Percentiles rank a stretch among this genome's conserved stretches.
phyloP scores from a whole-genome alignment of 116 monocot species.

The Cymodocea nodosa region DNA sequence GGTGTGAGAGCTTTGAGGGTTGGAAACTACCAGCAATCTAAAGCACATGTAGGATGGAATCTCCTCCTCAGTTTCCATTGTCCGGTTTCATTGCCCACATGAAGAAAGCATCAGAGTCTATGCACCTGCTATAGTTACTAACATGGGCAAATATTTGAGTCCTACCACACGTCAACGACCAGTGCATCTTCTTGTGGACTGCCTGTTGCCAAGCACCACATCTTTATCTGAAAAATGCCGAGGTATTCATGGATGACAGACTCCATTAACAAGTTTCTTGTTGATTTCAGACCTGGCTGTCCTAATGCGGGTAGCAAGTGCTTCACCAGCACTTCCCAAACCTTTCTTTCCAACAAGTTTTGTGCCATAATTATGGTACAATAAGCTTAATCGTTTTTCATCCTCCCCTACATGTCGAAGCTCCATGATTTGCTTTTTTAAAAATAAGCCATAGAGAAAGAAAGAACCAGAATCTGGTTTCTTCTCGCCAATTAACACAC shows the following conservation, averaged over 20 bases:
- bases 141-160: no score
- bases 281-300: slow-evolving; percentile 14
- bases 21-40: no score
- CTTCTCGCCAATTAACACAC: slow-evolving; percentile 33
- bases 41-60: no score
- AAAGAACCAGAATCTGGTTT: slow-evolving; percentile 26
- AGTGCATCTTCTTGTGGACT: no score
- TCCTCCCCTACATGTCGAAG: slow-evolving; percentile 41
- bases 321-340: slow-evolving; percentile 41
- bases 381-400: slow-evolving; percentile 34
- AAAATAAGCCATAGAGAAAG: slow-evolving; percentile 57
- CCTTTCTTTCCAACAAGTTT: slow-evolving; percentile 58
- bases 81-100: no score
- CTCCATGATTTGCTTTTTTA: slow-evolving; percentile 47
- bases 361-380: slow-evolving; percentile 44
- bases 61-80: no score
- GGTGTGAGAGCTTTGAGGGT: no score
- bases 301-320: slow-evolving; percentile 45
- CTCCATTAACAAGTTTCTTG: slow-evolving; percentile 2
- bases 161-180: no score
- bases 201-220: no score
- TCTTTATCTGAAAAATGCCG: no score
- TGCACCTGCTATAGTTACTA: no score
- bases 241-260: not conserved
- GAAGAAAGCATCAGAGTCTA: no score